These are phyloP conservation scores for Eucalyptus decipiens DNA, from an alignment of 345 rosid species.

Conservation along the genomic window DNA sequence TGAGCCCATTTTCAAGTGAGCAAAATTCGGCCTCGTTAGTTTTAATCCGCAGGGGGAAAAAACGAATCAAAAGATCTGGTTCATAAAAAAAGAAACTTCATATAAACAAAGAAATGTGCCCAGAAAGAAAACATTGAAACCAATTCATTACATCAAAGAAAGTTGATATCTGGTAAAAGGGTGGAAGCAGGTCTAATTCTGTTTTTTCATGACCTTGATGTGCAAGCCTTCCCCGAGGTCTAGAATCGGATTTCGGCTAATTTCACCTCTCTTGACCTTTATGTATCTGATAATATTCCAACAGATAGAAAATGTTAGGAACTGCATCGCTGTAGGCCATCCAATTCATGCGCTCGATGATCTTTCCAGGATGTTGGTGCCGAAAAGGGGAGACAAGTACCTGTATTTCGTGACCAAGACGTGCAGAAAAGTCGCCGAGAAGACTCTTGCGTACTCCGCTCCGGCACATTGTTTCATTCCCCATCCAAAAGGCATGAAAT, in stretches of 20 bases:
- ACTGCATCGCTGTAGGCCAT: neutral
- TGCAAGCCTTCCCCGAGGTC: neutral
- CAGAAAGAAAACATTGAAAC: neutral
- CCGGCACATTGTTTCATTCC: slow-evolving; percentile 17
- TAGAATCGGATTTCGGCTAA: neutral
- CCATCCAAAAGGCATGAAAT: slow-evolving; percentile 16
- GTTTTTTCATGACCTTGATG: neutral
- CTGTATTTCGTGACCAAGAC: neutral
- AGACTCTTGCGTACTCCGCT: neutral
- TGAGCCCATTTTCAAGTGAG: neutral
- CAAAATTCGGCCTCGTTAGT: neutral
- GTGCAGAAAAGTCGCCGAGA: neutral
- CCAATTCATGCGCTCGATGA: neutral
- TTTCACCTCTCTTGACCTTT: neutral
- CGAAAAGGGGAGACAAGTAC: neutral
- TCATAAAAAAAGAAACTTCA: neutral
- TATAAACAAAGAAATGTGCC: neutral
- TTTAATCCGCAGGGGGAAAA: neutral
- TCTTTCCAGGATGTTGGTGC: neutral
- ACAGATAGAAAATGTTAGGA: neutral
- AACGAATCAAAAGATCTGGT: neutral
- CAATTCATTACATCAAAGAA: neutral
- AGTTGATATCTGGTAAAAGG: neutral
- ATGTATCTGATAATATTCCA: neutral
- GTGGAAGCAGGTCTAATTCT: neutral